Evolutionary conservation across 768 basidiomycete species (phyloP).

Genomic region (Filobasidium wieringae): DNA sequence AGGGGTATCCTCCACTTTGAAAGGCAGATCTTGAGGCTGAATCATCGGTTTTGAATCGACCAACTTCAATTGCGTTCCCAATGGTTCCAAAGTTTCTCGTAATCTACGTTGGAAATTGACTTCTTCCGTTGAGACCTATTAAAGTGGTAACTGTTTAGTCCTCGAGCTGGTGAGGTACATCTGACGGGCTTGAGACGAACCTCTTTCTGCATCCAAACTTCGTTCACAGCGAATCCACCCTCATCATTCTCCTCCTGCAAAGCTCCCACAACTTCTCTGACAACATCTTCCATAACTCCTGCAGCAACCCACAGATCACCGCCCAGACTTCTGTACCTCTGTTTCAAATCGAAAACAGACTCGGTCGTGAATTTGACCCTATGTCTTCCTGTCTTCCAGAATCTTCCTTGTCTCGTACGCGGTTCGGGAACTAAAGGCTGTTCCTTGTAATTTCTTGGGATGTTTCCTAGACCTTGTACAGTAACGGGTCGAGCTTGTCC

Average conservation of each 20-base stretch:
- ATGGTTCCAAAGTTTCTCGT: background rate
- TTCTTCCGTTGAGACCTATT: slow-evolving; percentile 20
- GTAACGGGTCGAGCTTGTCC: slow-evolving; percentile 5
- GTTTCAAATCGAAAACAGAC: slow-evolving; percentile 35
- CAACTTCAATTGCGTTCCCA: slow-evolving; percentile 12
- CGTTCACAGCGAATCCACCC: slow-evolving; percentile 23
- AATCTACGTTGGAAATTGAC: slow-evolving; percentile 17
- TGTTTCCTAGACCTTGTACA: slow-evolving; percentile 1
- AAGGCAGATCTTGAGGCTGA: slow-evolving; percentile 34
- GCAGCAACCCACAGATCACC: slow-evolving; percentile 40
- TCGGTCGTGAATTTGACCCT: slow-evolving; percentile 38
- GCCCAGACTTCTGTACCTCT: slow-evolving; percentile 22
- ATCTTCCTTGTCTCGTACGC: slow-evolving; percentile 18
- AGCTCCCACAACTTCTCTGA: slow-evolving; percentile 29
- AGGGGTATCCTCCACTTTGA: slow-evolving; percentile 30
- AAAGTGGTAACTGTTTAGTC: slow-evolving; percentile 14
- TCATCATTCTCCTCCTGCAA: slow-evolving; percentile 29
- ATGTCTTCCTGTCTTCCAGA: slow-evolving; percentile 26
- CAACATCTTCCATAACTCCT: slow-evolving; percentile 39
- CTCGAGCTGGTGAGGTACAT: slow-evolving; percentile 6
- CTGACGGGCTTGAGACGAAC: slow-evolving; percentile 24
- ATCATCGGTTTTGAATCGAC: slow-evolving; percentile 36
- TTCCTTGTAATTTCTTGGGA: slow-evolving; percentile 9
- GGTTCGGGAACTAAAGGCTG: slow-evolving; percentile 8
- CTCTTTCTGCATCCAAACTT: slow-evolving; percentile 39